Percentiles rank a stretch among this genome's conserved stretches.
Evolutionary conservation across 257 asterid genomes (phyloP).

Genomic region (Solanum etuberosum): DNA sequence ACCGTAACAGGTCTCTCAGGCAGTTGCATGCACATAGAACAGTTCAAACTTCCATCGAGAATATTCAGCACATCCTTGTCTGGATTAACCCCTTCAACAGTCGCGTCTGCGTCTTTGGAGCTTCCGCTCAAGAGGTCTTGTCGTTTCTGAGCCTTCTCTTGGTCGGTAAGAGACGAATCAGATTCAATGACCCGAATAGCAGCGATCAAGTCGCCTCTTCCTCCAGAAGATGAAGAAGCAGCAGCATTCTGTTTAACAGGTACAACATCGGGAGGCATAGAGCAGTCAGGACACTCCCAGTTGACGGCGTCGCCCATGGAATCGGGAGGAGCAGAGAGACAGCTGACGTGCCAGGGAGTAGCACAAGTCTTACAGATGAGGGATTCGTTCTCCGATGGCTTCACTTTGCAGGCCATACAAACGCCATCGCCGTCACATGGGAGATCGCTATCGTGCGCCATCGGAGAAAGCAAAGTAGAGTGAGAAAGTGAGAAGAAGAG

Average conservation of each 20-base stretch:
- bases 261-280: constrained; percentile 8
- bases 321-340: constrained; percentile 37
- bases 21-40: constrained; percentile 93
- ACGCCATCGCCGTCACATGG: constrained; percentile 84
- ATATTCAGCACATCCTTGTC: constrained; percentile 38
- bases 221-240: constrained; percentile 2
- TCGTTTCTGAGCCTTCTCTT: constrained; percentile 65
- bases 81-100: neutral
- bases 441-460: constrained; percentile 55
- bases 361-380: constrained; percentile 64
- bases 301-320: constrained; percentile 42
- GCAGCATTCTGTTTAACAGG: constrained; percentile 8
- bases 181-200: constrained; percentile 60
- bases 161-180: constrained; percentile 49
- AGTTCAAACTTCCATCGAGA: constrained; percentile 57
- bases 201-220: constrained; percentile 35
- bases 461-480: constrained; percentile 2
- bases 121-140: constrained; percentile 61
- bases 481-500: neutral
- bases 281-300: constrained; percentile 86
- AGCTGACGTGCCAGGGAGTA: constrained; percentile 77
- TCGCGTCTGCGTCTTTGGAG: neutral
- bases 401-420: constrained; percentile 72
- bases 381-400: constrained; percentile 32
- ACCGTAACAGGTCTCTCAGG: constrained; percentile 86